Evolutionary conservation across 2,329 filamentous ascomycete genomes (phyloP).

Genomic region (Trichoderma simmonsii): DNA sequence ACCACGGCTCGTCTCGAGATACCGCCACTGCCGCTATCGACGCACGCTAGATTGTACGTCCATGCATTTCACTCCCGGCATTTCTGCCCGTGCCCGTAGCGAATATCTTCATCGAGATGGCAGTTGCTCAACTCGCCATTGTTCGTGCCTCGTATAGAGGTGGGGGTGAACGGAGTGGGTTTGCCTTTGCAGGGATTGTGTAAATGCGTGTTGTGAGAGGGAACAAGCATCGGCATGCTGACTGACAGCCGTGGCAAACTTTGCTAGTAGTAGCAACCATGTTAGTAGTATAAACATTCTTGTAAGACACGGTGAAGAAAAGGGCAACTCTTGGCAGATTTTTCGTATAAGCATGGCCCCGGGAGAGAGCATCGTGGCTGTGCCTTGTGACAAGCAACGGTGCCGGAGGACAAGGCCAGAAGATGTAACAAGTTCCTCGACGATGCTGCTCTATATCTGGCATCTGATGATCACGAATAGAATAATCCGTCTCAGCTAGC

Average conservation of each 20-base stretch:
- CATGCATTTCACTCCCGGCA: not conserved
- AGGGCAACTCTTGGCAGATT: not conserved
- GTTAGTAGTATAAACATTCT: not conserved
- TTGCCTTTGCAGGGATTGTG: not conserved
- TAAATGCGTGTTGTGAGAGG: not conserved
- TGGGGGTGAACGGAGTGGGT: not conserved
- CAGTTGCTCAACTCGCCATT: not conserved
- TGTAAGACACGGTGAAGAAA: not conserved
- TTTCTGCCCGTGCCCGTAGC: not conserved
- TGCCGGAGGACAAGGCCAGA: not conserved
- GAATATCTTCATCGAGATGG: not conserved
- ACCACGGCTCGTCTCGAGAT: slow-evolving; percentile 1
- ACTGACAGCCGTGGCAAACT: not conserved
- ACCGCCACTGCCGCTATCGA: not conserved
- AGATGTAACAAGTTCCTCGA: not conserved
- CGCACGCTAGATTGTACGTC: not conserved
- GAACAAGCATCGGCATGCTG: not conserved
- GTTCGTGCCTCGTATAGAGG: not conserved
- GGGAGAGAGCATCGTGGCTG: not conserved
- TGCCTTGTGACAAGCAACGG: not conserved
- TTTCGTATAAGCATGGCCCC: not conserved
- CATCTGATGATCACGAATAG: not conserved
- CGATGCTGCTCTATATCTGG: not conserved
- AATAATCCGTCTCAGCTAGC: not conserved
- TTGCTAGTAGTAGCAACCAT: not conserved